Percentiles rank a stretch among this genome's conserved stretches.
These are phyloP conservation scores for Golubevia sp. DNA, from an alignment of 1,284 basidiomycete species.

Conservation along the genomic window DNA sequence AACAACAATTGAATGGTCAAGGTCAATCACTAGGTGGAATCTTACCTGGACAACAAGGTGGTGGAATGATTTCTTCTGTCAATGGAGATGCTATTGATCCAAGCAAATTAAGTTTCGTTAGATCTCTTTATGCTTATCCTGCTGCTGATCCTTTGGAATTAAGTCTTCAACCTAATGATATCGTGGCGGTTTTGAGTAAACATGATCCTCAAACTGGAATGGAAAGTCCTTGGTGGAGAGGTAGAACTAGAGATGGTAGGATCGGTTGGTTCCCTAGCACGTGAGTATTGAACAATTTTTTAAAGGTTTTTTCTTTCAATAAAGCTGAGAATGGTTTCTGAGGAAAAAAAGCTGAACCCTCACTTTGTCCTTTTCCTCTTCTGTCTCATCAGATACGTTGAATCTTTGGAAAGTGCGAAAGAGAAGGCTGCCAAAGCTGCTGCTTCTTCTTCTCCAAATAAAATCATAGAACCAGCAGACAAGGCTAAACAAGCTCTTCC, in stretches of 20 bases:
- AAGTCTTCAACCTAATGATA: constrained; percentile 82
- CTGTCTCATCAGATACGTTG: constrained; percentile 34
- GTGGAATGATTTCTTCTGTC: constrained; percentile 29
- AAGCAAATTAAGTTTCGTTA: constrained; percentile 78
- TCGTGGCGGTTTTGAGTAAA: constrained; percentile 85
- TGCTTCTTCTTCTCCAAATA: constrained; percentile 2
- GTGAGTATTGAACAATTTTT: too few relatives aligned
- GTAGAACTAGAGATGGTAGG: constrained; percentile 86
- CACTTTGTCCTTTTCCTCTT: too few relatives aligned
- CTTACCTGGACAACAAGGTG: constrained; percentile 63
- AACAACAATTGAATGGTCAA: constrained; percentile 61
- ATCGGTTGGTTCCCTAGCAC: constrained; percentile 94
- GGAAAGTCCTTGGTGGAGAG: constrained; percentile 92
- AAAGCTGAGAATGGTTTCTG: too few relatives aligned
- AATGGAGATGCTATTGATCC: constrained; percentile 64
- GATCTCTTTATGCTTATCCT: constrained; percentile 79
- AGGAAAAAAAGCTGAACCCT: too few relatives aligned
- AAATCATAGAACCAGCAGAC: constrained; percentile 11
- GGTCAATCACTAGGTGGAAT: constrained; percentile 41
- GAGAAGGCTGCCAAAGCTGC: constrained; percentile 39
- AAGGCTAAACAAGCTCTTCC: constrained; percentile 9
- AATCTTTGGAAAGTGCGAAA: constrained; percentile 53
- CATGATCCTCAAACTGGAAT: constrained; percentile 67
- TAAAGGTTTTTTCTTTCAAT: too few relatives aligned
- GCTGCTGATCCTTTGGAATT: constrained; percentile 73